Percentiles rank a stretch among this genome's conserved stretches.
phyloP scores from a whole-genome alignment of 345 rosid genomes.

The Pseudoturritis turrita region DNA sequence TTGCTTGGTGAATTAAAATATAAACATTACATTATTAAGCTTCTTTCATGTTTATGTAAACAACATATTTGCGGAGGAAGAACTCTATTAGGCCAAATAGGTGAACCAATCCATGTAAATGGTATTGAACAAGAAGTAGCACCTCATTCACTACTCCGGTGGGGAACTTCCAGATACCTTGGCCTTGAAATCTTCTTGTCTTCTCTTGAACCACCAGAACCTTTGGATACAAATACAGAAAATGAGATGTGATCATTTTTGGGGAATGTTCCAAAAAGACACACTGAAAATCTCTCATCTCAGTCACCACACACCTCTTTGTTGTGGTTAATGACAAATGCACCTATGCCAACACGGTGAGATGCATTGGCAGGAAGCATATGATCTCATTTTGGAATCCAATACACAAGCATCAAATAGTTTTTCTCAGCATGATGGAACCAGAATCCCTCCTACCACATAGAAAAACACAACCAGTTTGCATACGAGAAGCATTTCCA shows the following conservation, averaged over 20 bases:
- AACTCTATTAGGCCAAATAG: too few species aligned
- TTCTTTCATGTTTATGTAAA: too few species aligned
- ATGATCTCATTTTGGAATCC: constrained; percentile 62
- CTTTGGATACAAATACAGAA: constrained; percentile 30
- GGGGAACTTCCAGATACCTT: constrained; percentile 81
- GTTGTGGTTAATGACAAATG: constrained; percentile 66
- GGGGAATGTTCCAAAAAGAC: neutral
- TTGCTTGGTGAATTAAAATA: too few species aligned
- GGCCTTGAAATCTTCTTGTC: constrained; percentile 48
- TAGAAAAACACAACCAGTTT: neutral
- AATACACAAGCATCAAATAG: constrained; percentile 76
- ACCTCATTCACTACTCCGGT: constrained; percentile 87
- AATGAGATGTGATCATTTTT: neutral
- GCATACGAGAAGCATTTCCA: neutral
- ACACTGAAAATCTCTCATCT: neutral
- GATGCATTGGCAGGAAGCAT: constrained; percentile 85
- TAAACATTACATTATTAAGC: too few species aligned
- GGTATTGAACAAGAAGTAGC: neutral
- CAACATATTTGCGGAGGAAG: too few species aligned
- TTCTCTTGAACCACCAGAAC: constrained; percentile 83
- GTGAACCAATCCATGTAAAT: neutral
- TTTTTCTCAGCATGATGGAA: constrained; percentile 86
- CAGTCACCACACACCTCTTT: constrained; percentile 50
- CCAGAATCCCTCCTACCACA: constrained; percentile 82
- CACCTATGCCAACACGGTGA: constrained; percentile 76